phyloP scores from a whole-genome alignment of 768 basidiomycete species.

The Russula vinacea region DNA sequence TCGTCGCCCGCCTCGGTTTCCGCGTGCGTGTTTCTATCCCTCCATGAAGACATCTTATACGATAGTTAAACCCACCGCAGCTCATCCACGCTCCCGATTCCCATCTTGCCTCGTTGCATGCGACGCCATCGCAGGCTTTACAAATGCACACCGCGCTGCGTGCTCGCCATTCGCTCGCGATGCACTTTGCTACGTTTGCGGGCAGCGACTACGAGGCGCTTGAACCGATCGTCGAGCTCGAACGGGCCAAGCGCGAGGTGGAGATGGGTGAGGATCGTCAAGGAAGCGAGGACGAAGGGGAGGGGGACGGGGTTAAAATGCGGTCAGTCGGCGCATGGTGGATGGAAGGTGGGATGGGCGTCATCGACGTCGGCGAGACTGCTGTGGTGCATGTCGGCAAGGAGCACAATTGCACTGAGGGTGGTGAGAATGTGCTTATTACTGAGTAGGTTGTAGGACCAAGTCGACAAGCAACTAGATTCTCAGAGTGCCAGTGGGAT shows the following conservation, averaged over 20 bases:
- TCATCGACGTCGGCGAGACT: conserved; percentile 40
- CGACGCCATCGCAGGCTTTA: conserved; percentile 43
- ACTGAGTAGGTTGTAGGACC: no score
- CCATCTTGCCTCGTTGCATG: conserved; percentile 39
- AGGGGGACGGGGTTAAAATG: neutral
- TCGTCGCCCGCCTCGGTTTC: conserved; percentile 40
- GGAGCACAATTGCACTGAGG: no score
- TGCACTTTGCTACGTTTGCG: conserved; percentile 47
- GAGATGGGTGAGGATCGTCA: conserved; percentile 29
- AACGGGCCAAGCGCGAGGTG: conserved; percentile 37
- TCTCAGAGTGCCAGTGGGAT: no score
- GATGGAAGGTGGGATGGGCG: conserved; percentile 38
- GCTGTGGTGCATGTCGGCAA: conserved; percentile 35
- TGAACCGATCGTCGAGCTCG: conserved; percentile 41
- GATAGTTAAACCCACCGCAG: conserved; percentile 31
- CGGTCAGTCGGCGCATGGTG: conserved; percentile 31
- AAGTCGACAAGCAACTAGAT: no score
- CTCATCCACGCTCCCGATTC: conserved; percentile 27
- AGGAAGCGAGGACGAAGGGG: neutral
- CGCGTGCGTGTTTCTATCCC: conserved; percentile 33
- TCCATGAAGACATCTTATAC: neutral
- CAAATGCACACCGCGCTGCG: conserved; percentile 41
- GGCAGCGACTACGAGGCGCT: conserved; percentile 42
- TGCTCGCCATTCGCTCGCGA: conserved; percentile 39
- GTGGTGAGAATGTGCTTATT: no score